Evolutionary conservation across 345 rosid species (phyloP).

Genomic region (Eucalyptus pauciflora): DNA sequence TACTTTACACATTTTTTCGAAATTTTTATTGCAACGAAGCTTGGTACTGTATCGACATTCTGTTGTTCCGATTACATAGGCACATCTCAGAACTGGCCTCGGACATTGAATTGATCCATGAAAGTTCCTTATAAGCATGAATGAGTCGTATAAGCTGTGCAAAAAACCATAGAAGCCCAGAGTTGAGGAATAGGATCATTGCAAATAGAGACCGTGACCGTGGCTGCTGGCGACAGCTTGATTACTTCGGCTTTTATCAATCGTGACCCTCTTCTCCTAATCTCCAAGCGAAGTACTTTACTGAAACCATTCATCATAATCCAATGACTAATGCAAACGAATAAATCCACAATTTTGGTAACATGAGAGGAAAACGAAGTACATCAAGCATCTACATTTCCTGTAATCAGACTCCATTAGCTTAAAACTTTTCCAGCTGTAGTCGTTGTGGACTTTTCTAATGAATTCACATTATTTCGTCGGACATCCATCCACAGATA

Average conservation of each 20-base stretch:
- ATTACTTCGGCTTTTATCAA: not conserved
- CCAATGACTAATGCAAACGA: not conserved
- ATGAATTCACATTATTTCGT: constrained; percentile 4
- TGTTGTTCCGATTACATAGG: not conserved
- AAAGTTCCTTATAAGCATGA: not conserved
- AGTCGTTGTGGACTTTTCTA: not conserved
- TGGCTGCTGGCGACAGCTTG: not conserved
- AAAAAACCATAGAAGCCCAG: not conserved
- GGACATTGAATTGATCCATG: not conserved
- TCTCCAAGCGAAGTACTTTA: not conserved
- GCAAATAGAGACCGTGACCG: not conserved
- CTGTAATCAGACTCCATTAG: not conserved
- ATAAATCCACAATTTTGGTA: not conserved
- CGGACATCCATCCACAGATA: not conserved
- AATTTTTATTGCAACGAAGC: not conserved
- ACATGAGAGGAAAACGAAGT: not conserved
- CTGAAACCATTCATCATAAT: not conserved
- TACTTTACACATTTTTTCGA: not conserved
- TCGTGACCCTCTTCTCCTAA: not conserved
- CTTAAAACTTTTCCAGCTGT: not conserved
- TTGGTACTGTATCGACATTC: not conserved
- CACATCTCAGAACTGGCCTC: not conserved
- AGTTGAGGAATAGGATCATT: not conserved
- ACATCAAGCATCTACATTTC: not conserved
- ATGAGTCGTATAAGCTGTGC: not conserved